phyloP scores from a whole-genome alignment of 208 protist species.

The Vickermania ingenoplastis region DNA sequence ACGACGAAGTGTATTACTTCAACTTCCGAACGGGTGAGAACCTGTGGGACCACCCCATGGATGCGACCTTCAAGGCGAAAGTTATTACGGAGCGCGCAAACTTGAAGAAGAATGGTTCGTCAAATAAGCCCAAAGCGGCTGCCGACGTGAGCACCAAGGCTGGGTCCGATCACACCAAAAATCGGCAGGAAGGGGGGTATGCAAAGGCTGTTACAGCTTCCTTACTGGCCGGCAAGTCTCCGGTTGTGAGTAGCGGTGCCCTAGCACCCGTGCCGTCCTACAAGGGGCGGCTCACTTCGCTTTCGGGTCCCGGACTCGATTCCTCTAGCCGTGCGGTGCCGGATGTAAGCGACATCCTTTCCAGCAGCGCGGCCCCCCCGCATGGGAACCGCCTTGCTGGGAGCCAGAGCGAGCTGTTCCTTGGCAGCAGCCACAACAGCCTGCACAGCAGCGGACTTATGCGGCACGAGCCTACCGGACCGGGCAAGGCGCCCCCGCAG shows the following conservation, averaged over 20 bases:
- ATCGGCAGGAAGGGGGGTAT: slow-evolving; percentile 2
- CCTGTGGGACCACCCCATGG: slow-evolving; percentile 92
- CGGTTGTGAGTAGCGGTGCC: neutral
- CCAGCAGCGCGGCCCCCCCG: neutral
- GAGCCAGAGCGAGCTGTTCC: slow-evolving; percentile 2
- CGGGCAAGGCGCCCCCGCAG: neutral
- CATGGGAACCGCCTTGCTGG: neutral
- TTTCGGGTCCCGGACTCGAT: neutral
- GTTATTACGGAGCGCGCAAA: slow-evolving; percentile 43
- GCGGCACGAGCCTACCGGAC: neutral
- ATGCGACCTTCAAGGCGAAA: slow-evolving; percentile 80
- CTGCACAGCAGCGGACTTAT: neutral
- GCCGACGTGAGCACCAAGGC: neutral
- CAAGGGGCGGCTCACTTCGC: slow-evolving; percentile 4
- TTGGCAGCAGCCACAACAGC: neutral
- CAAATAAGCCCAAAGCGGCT: neutral
- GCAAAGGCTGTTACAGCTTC: slow-evolving; percentile 34
- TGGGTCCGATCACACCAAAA: neutral
- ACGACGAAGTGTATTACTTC: slow-evolving; percentile 92
- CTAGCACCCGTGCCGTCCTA: too few relatives aligned
- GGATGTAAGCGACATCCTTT: slow-evolving; percentile 12
- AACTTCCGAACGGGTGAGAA: slow-evolving; percentile 88
- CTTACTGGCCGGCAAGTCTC: slow-evolving; percentile 13
- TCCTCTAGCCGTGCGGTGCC: neutral
- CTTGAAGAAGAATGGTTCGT: slow-evolving; percentile 2